phyloP scores from a whole-genome alignment of 192 early-diverging fungal species.

The Backusella tarrabulga region DNA sequence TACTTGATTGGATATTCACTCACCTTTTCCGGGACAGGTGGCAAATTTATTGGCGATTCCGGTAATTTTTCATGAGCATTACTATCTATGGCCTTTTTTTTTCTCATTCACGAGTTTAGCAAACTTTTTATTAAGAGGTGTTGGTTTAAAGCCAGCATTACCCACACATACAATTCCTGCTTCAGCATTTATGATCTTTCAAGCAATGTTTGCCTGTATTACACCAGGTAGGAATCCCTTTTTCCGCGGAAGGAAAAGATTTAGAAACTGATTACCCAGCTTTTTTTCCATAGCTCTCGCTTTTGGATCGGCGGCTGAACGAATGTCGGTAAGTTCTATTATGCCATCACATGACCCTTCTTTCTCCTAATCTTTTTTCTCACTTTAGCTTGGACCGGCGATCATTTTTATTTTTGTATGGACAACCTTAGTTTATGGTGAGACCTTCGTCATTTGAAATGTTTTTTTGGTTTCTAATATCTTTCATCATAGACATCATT shows the following conservation, averaged over 20 bases:
- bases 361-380: not conserved
- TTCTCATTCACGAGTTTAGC: conserved; percentile 12
- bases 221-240: conserved; percentile 42
- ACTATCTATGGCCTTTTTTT: not conserved
- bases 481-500: conserved; percentile 45
- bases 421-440: conserved; percentile 65
- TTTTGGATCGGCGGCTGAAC: conserved; percentile 70
- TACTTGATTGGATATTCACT: conserved; percentile 71
- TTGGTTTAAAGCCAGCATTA: conserved; percentile 53
- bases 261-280: not conserved
- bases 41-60: conserved; percentile 72
- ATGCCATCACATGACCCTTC: not conserved
- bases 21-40: conserved; percentile 63
- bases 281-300: conserved; percentile 47
- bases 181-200: conserved; percentile 65
- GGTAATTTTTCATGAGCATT: conserved; percentile 13
- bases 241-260: not conserved
- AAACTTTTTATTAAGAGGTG: conserved; percentile 59
- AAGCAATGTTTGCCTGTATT: conserved; percentile 79
- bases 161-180: conserved; percentile 61
- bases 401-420: conserved; percentile 67
- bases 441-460: not conserved
- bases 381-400: conserved; percentile 39
- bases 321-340: conserved; percentile 55
- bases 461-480: not conserved